A percentile compares a stretch with the other conserved stretches of the same genome.
Conservation (phyloP, 768 basidiomycete genomes). For the Xerocomellus dryophilus region DNA sequence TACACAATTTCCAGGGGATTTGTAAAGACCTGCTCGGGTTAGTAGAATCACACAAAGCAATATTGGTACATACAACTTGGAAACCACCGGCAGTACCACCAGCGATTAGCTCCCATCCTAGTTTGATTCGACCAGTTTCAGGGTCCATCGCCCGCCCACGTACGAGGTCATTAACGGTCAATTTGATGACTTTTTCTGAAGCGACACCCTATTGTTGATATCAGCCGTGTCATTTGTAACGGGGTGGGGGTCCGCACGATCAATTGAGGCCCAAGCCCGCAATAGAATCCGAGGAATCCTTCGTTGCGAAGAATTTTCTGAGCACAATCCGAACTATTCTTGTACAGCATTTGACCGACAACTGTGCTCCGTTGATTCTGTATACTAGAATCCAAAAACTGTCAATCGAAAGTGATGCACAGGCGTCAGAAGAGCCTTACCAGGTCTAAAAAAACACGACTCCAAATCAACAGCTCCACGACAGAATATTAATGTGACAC, state of each 20-base stretch:
- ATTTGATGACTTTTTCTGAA: slow-evolving; percentile 96
- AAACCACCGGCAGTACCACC: slow-evolving; percentile 94
- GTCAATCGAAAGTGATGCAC: neutral
- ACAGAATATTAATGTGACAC: slow-evolving; percentile 16
- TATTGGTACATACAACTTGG: slow-evolving; percentile 77
- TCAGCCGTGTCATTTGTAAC: slow-evolving; percentile 5
- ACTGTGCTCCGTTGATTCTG: slow-evolving; percentile 97
- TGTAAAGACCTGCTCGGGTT: slow-evolving; percentile 73
- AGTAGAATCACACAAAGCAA: slow-evolving; percentile 14
- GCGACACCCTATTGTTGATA: slow-evolving; percentile 72
- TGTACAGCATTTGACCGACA: slow-evolving; percentile 94
- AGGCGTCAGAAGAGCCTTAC: slow-evolving; percentile 33
- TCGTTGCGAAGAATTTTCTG: slow-evolving; percentile 93
- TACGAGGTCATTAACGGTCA: slow-evolving; percentile 93
- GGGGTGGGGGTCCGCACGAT: slow-evolving; percentile 49
- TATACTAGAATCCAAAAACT: slow-evolving; percentile 51
- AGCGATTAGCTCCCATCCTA: slow-evolving; percentile 86
- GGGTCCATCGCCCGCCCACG: slow-evolving; percentile 84
- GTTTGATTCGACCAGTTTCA: slow-evolving; percentile 89
- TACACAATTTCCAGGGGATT: slow-evolving; percentile 97
- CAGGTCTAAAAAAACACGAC: slow-evolving; percentile 48
- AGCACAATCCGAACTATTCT: slow-evolving; percentile 94
- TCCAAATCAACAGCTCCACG: slow-evolving; percentile 6
- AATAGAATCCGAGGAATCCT: slow-evolving; percentile 93
- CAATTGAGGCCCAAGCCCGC: slow-evolving; percentile 92